Percentiles rank a stretch among this genome's conserved stretches.
These are phyloP conservation scores for Persicaria maculosa DNA, from an alignment of 148 eudicot species.

Conservation along the genomic window DNA sequence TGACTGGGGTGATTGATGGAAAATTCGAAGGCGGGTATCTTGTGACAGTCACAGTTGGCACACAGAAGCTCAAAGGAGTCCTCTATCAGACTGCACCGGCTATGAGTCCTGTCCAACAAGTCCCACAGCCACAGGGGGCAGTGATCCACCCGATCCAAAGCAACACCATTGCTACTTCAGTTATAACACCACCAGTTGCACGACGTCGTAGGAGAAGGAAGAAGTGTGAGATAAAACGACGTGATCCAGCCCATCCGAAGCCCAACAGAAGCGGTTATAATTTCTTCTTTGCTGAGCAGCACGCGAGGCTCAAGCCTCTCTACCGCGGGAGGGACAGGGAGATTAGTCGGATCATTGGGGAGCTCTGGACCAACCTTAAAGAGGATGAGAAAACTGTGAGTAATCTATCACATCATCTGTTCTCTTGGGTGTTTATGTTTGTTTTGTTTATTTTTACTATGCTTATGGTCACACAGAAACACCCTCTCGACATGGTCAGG, in stretches of 20 bases:
- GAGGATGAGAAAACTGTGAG: constrained; percentile 68
- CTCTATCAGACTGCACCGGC: constrained; percentile 55
- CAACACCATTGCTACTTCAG: neutral
- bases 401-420: neutral
- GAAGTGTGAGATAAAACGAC: constrained; percentile 67
- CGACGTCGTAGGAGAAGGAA: constrained; percentile 53
- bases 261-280: constrained; percentile 94
- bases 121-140: neutral
- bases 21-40: constrained; percentile 92
- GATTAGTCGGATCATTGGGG: constrained; percentile 93
- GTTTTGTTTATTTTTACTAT: neutral
- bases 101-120: neutral
- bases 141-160: neutral
- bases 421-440: neutral
- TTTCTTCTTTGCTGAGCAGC: constrained; percentile 92
- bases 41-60: constrained; percentile 67
- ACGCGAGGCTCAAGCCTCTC: constrained; percentile 65
- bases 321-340: constrained; percentile 73
- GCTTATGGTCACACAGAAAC: neutral
- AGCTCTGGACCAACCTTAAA: constrained; percentile 63
- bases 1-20: constrained; percentile 81
- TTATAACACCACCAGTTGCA: constrained; percentile 9
- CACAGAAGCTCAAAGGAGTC: constrained; percentile 66
- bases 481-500: too few species aligned
- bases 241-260: constrained; percentile 95